Base-by-base conservation (phyloP, 2,329 filamentous ascomycete species). In the Aspergillus neoniger region DNA sequence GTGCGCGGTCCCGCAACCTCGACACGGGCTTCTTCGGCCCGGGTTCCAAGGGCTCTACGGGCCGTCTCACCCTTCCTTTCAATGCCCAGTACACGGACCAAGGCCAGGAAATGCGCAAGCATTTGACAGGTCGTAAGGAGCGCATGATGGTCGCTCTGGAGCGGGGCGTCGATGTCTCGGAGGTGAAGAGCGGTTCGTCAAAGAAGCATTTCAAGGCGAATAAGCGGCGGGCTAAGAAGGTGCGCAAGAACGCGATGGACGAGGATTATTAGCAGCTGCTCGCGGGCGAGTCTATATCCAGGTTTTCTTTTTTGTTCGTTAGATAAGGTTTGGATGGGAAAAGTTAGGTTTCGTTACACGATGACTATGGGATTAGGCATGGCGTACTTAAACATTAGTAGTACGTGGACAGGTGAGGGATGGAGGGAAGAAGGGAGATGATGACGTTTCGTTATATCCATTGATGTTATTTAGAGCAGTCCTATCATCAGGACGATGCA, bases 11-110 rank as follows among this genome's bases (percentile, higher is more conserved):
- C 0, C 81, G 86, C 65, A 85, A 84, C 59, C 81, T 99, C 19
- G 95, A 99, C 79, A 91, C 89, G 72, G 85, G 86, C n/a, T 99
- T 98, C 82, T 99, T 99, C 73, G 88, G 85, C 5, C 80, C 86
- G 2, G 84, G 83, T 2, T 83, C 85, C 58, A 61, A 69, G 28
- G 82, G 85, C 10, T 84, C 81, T 48, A 85, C 83, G 1, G 90
- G 87, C 2, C 89, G 91, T 70, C 65, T 96, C 39, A 88, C 80
- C 58, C 88, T 88, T 82, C 93, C 95, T 0, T 98, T 98, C 80
- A 94, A 88, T 76, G 86, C 95, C 79, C 91, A 95, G 79, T 96
- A 97, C 77, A 88, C 88, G 3, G 85, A 95, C 77, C 92, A 96
- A 72, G 92, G 92, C 4, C 77, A 79, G 62, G 77, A 83, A 28